Percentiles rank a stretch among this genome's conserved stretches.
Conservation (phyloP, 2,329 filamentous ascomycete genomes). For the Fusarium tjaetaba region DNA sequence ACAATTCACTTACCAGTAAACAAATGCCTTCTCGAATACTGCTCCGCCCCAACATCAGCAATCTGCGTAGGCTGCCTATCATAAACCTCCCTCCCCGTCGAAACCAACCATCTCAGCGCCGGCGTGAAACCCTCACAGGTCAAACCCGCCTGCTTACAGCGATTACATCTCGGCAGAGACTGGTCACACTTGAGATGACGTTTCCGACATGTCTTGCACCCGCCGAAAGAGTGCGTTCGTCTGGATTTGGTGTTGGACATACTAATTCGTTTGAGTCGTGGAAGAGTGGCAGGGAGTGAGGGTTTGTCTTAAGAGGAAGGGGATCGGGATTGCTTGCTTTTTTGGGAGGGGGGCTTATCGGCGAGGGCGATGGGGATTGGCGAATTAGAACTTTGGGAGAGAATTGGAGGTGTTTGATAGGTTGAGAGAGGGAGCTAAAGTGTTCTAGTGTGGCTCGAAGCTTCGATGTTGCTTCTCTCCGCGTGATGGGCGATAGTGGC, state of each 20-base stretch:
- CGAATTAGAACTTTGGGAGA: background rate
- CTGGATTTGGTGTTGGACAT: slow-evolving; percentile 27
- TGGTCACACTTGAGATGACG: slow-evolving; percentile 40
- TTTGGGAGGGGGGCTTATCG: slow-evolving; percentile 14
- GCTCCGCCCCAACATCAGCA: slow-evolving; percentile 15
- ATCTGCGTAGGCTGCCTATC: slow-evolving; percentile 22
- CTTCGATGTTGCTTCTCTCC: slow-evolving; percentile 12
- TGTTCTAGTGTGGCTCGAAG: slow-evolving; percentile 2
- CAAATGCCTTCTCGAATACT: slow-evolving; percentile 33
- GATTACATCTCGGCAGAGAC: slow-evolving; percentile 24
- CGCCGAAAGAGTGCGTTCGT: slow-evolving; percentile 36
- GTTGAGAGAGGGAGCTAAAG: background rate
- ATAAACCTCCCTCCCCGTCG: slow-evolving; percentile 30
- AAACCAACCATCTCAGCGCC: slow-evolving; percentile 32
- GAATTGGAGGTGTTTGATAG: background rate
- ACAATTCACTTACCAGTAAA: slow-evolving; percentile 16
- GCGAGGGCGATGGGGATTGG: background rate
- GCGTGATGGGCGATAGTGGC: background rate
- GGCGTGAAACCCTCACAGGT: slow-evolving; percentile 34
- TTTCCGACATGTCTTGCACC: slow-evolving; percentile 39
- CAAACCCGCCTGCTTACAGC: slow-evolving; percentile 28
- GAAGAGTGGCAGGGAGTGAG: background rate
- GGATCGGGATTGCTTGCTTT: slow-evolving; percentile 27
- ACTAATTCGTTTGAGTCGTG: background rate
- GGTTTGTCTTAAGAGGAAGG: slow-evolving; percentile 19